These are phyloP conservation scores for Celoporthe dispersa DNA, from an alignment of 2,329 filamentous ascomycete species.

Conservation along the genomic window DNA sequence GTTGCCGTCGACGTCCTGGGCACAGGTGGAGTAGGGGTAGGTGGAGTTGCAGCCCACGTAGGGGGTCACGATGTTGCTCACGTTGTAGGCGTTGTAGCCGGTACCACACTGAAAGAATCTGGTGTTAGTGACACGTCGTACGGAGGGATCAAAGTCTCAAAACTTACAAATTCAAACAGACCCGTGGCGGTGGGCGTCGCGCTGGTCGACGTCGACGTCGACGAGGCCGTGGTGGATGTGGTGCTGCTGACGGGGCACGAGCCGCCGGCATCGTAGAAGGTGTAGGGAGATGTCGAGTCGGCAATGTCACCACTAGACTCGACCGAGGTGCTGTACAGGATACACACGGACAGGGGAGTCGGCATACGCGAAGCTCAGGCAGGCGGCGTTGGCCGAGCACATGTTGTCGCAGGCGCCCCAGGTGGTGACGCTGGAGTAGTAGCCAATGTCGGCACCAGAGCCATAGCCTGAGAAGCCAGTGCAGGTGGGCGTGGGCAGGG, in stretches of 20 bases:
- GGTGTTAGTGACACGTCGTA: not conserved
- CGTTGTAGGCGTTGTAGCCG: constrained; percentile 21
- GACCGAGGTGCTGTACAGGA: constrained; percentile 19
- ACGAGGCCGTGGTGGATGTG: not conserved
- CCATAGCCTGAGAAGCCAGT: constrained; percentile 17
- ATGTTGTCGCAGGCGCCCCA: constrained; percentile 19
- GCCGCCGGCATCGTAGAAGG: constrained; percentile 26
- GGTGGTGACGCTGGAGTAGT: constrained; percentile 12
- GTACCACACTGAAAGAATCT: constrained; percentile 15
- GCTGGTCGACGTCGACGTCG: constrained; percentile 11
- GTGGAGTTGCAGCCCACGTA: constrained; percentile 25
- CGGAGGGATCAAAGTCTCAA: not conserved
- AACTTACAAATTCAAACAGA: constrained; percentile 21
- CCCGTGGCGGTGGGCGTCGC: constrained; percentile 24
- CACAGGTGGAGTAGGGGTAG: constrained; percentile 16
- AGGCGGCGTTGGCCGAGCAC: constrained; percentile 21
- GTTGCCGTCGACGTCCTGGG: constrained; percentile 17
- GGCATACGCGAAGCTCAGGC: constrained; percentile 24
- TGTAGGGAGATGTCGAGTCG: constrained; percentile 35
- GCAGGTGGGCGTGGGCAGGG: constrained; percentile 14
- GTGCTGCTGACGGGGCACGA: constrained; percentile 17
- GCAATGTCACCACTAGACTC: constrained; percentile 31
- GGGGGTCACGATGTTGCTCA: constrained; percentile 7
- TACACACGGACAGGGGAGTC: constrained; percentile 8
- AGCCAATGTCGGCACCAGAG: constrained; percentile 18